Base-by-base conservation (phyloP, 139 green algal genomes). In the Coelastrella sp. region DNA sequence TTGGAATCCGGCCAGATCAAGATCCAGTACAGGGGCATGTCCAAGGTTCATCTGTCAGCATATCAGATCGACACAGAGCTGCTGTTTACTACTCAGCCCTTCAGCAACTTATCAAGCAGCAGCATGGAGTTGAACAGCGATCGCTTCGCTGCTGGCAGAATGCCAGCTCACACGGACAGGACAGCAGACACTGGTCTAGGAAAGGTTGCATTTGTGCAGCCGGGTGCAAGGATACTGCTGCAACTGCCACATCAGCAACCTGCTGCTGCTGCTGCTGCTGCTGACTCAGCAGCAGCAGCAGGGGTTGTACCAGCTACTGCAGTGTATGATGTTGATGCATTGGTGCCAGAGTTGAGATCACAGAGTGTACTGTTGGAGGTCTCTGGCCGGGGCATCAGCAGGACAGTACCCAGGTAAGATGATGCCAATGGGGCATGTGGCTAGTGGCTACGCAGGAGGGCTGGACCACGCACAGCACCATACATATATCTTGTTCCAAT, bases 21-120 rank as follows among this genome's bases (percentile, higher is more conserved):
- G 65, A 19, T 88, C 10, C 23, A 74, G 65, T 32, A 65, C 83
- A 65, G 65, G 5, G 71, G 71, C 3, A 20, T 74, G 32, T 14
- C 13, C 32, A 7, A 80, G 22, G 2, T 20, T 5, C 0, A 20
- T 4, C 17, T 90, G 47, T 58, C 86, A 7, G 76, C 61, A 0
- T 91, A 88, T 32, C 60, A 87, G 47, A 87, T 91, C 16, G 78
- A 91, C n/a, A 83, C 84, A 11, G 88, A 91, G 88, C 64, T 88
- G 57, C 68, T 88, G 68, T 91, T 91, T 57, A 87, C 88, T 3
- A 80, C 59, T 0, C 79, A 91, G 68, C 88, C 88, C 3, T 91
- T 91, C 80, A 73, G 86, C 61, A 79, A 59, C n/a, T 47, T 86
- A 4, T 71, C 79, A 22, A 54, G 17, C 71, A 74, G 20, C 19